Conservation (phyloP, 345 rosid genomes). For the Rhizophora apiculata region DNA sequence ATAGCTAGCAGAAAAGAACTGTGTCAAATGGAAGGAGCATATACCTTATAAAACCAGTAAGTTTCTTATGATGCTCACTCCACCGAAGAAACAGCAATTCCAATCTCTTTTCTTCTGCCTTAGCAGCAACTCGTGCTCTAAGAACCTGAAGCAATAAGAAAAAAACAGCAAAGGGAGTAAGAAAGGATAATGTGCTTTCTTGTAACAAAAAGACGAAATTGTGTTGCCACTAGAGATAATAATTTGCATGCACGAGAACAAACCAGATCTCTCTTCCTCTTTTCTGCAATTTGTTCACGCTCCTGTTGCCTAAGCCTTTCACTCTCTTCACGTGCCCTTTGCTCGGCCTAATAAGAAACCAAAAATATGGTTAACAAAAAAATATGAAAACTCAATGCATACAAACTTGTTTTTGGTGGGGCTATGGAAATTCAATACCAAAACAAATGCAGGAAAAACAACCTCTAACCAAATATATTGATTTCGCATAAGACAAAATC, state of each 20-base stretch:
- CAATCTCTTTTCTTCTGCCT: conserved; percentile 95
- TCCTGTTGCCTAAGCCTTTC: conserved; percentile 87
- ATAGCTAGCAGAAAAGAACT: not conserved
- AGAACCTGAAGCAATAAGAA: conserved; percentile 50
- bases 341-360: conserved; percentile 58
- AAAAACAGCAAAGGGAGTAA: not conserved
- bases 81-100: conserved; percentile 91
- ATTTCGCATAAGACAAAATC: too few species aligned
- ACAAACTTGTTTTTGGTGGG: not conserved
- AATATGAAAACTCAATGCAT: not conserved
- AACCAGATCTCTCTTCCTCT: conserved; percentile 91
- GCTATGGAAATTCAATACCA: not conserved
- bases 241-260: conserved; percentile 21
- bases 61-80: conserved; percentile 91
- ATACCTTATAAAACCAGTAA: conserved; percentile 90
- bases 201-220: not conserved
- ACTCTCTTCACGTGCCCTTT: conserved; percentile 84
- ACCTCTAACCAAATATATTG: not conserved
- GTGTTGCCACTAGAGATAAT: not conserved
- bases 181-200: not conserved
- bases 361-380: not conserved
- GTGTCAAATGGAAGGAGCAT: not conserved
- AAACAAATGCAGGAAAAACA: not conserved
- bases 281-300: conserved; percentile 75
- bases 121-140: conserved; percentile 89